Conservation (phyloP, 306 rosid genomes). For the Casuarina cunninghamiana region DNA sequence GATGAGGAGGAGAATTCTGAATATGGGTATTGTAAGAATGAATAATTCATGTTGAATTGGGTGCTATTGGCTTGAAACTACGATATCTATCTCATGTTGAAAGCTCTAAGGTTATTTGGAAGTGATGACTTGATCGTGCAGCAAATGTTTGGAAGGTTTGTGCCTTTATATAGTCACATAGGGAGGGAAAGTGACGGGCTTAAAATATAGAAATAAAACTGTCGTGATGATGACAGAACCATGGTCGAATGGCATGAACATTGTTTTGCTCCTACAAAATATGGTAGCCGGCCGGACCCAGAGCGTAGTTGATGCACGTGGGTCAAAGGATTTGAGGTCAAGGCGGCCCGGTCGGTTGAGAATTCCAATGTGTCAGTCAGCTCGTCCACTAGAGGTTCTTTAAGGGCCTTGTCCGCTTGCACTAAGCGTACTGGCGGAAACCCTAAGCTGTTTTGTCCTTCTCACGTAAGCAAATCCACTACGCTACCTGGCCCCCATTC, state of each 20-base stretch:
- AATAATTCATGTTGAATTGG: constrained; percentile 14
- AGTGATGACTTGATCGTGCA: neutral
- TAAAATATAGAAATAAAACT: too few species aligned
- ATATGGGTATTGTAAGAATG: constrained; percentile 20
- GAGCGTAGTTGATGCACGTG: constrained; percentile 25
- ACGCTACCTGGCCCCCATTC: neutral
- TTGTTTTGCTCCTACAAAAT: neutral
- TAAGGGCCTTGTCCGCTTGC: neutral
- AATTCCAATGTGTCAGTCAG: constrained; percentile 22
- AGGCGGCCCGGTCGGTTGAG: constrained; percentile 35
- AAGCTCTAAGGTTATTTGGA: neutral
- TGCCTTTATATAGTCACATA: constrained; percentile 9
- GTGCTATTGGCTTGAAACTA: neutral
- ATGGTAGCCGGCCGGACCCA: constrained; percentile 3
- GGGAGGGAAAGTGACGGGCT: neutral
- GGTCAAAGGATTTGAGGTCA: constrained; percentile 28
- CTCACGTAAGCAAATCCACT: neutral
- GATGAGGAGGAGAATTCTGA: constrained; percentile 26
- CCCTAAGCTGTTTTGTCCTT: neutral
- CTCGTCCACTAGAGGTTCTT: neutral
- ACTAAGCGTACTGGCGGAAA: neutral
- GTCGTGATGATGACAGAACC: neutral
- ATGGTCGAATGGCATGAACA: constrained; percentile 2
- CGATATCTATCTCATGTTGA: neutral
- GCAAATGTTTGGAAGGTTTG: neutral